Base-by-base conservation (phyloP, 78 protist genomes). In the Dictyostelium capitatum region DNA sequence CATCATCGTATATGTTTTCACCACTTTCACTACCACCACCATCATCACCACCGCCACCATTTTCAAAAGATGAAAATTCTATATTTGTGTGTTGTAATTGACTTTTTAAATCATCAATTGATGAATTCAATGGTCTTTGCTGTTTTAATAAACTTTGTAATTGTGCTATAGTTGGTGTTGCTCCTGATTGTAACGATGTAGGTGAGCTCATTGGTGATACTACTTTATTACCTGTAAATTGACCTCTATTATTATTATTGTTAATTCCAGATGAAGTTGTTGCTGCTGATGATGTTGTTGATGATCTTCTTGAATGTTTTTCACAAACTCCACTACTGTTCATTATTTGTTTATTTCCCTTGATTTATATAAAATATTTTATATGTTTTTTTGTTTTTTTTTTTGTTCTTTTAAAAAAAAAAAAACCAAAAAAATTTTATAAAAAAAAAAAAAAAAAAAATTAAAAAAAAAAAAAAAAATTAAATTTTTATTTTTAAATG, bases 121-220 rank as follows among this genome's bases (percentile, higher is more conserved):
- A 57, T 11, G 32, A 2, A 74, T 53, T 50, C 8, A 51, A 23
- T 47, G 23, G 56, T 25, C 48, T n/a, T 23, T 23, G 80, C 10
- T 48, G 64, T 75, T 48, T 43, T 25, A 75, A n/a, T 48, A 75
- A 46, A 75, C 81, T 48, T 48, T 32, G 57, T n/a, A 72, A n/a
- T 43, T 72, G 79, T 72, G 50, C 54, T 28, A 43, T 72, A 0
- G 54, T 43, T n/a, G 54, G 57, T 41, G 79, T 72, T 28, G 48
- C 79, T 41, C 79, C 79, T 41, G 28, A 41, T 28, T 41, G 54
- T n/a, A 28, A n/a, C 3, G 28, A 19, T 51, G 41, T 72, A 14
- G 46, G 32, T 72, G 79, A 72, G 20, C 79, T 43, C 79, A 72
- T 72, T 6, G 50, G 79, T 72, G 79, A 30, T 41, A 30, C 32